Percentiles rank a stretch among this genome's conserved stretches.
Conservation (phyloP, 331 rosid genomes). For the Pyrus hybrid region DNA sequence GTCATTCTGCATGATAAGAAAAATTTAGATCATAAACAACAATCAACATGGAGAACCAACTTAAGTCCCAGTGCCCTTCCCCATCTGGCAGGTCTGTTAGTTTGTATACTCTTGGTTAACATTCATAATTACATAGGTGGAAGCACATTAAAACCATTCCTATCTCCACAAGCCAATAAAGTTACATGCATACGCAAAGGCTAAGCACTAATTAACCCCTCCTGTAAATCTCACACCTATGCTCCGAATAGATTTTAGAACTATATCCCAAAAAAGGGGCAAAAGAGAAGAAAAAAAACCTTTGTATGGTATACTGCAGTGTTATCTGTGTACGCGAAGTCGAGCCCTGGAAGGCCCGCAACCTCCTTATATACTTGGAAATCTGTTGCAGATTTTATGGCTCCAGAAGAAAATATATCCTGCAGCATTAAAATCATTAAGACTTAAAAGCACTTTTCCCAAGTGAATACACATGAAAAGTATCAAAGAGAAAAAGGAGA, state of each 20-base stretch:
- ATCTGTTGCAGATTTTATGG: conserved; percentile 88
- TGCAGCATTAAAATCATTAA: conserved; percentile 29
- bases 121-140: neutral
- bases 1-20: conserved; percentile 74
- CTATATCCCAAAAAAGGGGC: neutral
- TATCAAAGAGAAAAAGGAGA: neutral
- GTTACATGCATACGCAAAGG: neutral
- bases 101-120: neutral
- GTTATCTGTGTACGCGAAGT: conserved; percentile 73
- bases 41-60: neutral
- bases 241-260: neutral
- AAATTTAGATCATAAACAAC: conserved; percentile 1
- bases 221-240: neutral
- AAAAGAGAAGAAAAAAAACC: conserved; percentile 36
- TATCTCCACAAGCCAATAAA: neutral
- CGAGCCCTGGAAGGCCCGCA: conserved; percentile 93
- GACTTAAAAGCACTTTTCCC: conserved; percentile 3
- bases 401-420: conserved; percentile 89
- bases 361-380: conserved; percentile 82
- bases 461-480: conserved; percentile 4
- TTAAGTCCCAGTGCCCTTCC: neutral
- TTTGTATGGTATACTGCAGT: conserved; percentile 93
- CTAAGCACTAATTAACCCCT: neutral
- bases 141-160: neutral
- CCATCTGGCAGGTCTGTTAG: neutral